Base-by-base conservation (phyloP, 2,329 filamentous ascomycete genomes). In the Stenocarpella maydis region DNA sequence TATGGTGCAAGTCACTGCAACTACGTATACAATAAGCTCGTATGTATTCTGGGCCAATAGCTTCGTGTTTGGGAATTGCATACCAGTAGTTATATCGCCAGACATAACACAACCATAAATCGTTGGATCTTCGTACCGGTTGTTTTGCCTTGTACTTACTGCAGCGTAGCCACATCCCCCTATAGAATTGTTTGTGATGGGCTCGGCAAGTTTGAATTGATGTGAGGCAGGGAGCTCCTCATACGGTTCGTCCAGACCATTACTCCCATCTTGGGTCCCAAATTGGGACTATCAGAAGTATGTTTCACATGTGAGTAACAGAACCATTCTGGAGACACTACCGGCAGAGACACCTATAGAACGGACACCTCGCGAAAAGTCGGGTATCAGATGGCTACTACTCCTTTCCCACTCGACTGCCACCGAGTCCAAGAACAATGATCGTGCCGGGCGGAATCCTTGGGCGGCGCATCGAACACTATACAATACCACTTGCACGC, bases 261-360 rank as follows among this genome's bases (percentile, higher is more conserved):
- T 26, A 10, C 34, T 58, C 3, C 53, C 53, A 2, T 58, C 53
- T 26, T 58, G 53, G 53, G 53, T 58, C 14, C 53, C 53, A 19
- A 58, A 58, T 7, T 58, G 53, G 53, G 34, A 58, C 21, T 58
- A 58, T 15, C 53, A 58, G 24, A 19, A 19, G 4, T 58, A 41
- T 8, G 12, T 58, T 39, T 41, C 53, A 14, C 26, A 34, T 14
- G 53, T 34, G 6, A 58, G 53, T 8, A 58, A 58, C 21, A 58
- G 53, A 34, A 58, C 53, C 37, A 12, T 58, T 58, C 21, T 58
- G n/a, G 34, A 58, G 53, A 58, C 53, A 19, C 28, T 58, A 5
- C 53, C 34, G 5, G 2, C 9, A 15, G 53, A 58, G 53, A 41
- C 53, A 37, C 21, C 34, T 26, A 19, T 4, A 8, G 34, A 15